A percentile compares a stretch with the other conserved stretches of the same genome.
phyloP scores from a whole-genome alignment of 2,329 filamentous ascomycete species.

The Cladosporium sp. region DNA sequence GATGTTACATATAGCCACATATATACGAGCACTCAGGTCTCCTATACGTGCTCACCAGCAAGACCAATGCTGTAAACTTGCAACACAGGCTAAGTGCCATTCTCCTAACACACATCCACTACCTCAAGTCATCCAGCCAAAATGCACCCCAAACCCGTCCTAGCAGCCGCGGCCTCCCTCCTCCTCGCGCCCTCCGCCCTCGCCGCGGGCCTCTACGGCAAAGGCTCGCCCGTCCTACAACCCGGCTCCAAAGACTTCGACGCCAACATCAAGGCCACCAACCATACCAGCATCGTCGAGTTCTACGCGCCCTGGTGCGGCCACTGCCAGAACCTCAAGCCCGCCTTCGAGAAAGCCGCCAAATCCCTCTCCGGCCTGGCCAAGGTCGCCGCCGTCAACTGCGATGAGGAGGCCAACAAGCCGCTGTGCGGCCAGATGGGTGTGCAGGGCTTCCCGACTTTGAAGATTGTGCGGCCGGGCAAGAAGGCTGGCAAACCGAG shows the following conservation, averaged over 20 bases:
- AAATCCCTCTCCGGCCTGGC: constrained; percentile 83
- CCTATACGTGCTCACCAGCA: neutral
- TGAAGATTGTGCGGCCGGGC: constrained; percentile 85
- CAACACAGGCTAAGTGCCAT: neutral
- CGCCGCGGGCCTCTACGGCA: constrained; percentile 72
- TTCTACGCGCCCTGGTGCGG: constrained; percentile 99
- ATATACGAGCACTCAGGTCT: neutral
- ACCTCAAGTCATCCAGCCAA: neutral
- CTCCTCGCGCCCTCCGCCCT: constrained; percentile 60
- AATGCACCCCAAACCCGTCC: constrained; percentile 20
- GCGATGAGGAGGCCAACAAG: constrained; percentile 91
- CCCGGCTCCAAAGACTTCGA: constrained; percentile 74
- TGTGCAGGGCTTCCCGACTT: constrained; percentile 87
- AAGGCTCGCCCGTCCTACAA: constrained; percentile 81
- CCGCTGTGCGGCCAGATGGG: constrained; percentile 77
- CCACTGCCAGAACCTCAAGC: constrained; percentile 93
- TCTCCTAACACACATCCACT: neutral
- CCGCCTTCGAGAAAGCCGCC: constrained; percentile 90
- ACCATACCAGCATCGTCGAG: constrained; percentile 58
- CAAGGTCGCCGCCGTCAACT: constrained; percentile 91
- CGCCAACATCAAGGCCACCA: constrained; percentile 76
- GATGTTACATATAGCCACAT: neutral
- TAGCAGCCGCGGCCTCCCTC: constrained; percentile 54
- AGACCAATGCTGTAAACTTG: neutral
- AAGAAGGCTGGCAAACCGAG: constrained; percentile 73